A percentile compares a stretch with the other conserved stretches of the same genome.
These are phyloP conservation scores for Schwanniomyces vanrijiae DNA, from an alignment of 805 yeast species.

Conservation along the genomic window DNA sequence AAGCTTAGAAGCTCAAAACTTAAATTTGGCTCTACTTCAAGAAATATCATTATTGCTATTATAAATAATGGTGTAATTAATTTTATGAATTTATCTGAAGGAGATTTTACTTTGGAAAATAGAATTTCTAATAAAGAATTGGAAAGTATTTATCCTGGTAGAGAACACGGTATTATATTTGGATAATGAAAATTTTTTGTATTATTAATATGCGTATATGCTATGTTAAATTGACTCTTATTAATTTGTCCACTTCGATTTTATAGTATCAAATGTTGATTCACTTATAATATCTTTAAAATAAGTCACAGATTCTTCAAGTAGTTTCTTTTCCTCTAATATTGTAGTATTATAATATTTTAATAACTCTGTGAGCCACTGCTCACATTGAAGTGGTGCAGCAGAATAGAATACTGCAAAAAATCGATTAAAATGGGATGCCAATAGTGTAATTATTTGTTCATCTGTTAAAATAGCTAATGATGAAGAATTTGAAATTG, in stretches of 20 bases:
- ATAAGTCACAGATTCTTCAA: constrained; percentile 1
- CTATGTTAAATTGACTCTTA: not conserved
- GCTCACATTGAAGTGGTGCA: constrained; percentile 3
- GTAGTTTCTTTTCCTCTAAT: not conserved
- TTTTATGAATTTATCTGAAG: constrained; percentile 54
- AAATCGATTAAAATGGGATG: constrained; percentile 5
- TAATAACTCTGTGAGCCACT: constrained; percentile 2
- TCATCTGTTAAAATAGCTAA: not conserved
- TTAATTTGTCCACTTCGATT: constrained; percentile 1
- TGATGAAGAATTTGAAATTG: not conserved
- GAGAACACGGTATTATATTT: constrained; percentile 17
- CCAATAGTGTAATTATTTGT: not conserved
- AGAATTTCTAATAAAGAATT: constrained; percentile 9
- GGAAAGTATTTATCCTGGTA: constrained; percentile 13
- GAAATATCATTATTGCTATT: constrained; percentile 61
- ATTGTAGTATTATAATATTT: not conserved
- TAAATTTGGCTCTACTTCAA: constrained; percentile 48
- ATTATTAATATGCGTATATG: not conserved
- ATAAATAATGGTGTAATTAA: constrained; percentile 76
- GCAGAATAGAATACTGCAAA: constrained; percentile 4
- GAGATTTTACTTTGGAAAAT: constrained; percentile 42
- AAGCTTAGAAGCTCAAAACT: constrained; percentile 39
- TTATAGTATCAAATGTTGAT: constrained; percentile 1
- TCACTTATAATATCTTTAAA: constrained; percentile 3
- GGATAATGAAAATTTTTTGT: not conserved